Evolutionary conservation across 495 filamentous ascomycete species (phyloP).

Genomic region (Melanomma pulvis-pyrius): DNA sequence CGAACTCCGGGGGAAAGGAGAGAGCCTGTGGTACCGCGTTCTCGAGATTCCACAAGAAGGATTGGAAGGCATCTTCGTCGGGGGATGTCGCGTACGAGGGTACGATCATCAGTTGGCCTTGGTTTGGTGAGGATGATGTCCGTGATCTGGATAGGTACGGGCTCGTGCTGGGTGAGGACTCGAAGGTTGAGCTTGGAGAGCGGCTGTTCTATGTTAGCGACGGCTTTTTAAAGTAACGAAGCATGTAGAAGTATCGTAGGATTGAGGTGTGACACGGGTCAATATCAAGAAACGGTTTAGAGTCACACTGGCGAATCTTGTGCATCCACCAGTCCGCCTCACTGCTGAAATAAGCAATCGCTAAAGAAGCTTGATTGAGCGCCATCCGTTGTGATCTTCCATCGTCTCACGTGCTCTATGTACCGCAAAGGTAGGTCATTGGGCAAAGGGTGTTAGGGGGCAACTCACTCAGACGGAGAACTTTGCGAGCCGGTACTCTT

Average conservation of each 20-base stretch:
- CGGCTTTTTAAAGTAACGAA: background rate
- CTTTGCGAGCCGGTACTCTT: constrained; percentile 21
- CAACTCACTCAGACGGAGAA: constrained; percentile 30
- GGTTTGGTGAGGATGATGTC: background rate
- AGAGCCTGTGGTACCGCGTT: constrained; percentile 22
- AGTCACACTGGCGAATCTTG: background rate
- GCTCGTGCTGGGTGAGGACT: background rate
- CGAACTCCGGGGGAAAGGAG: constrained; percentile 29
- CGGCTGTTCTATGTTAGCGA: constrained; percentile 19
- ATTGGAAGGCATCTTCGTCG: constrained; percentile 15
- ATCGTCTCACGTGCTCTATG: background rate
- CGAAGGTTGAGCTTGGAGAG: constrained; percentile 15
- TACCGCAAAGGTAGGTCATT: background rate
- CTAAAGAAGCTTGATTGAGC: background rate
- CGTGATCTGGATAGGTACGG: constrained; percentile 2
- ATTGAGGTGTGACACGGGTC: background rate
- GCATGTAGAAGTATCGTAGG: background rate
- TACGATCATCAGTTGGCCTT: constrained; percentile 10
- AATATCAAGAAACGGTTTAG: background rate
- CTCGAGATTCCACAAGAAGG: constrained; percentile 29
- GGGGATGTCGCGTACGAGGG: constrained; percentile 7
- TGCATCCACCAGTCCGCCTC: background rate
- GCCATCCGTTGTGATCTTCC: background rate
- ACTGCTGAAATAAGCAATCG: background rate
- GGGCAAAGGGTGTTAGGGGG: background rate